These are phyloP conservation scores for Fulvia fulva DNA, from an alignment of 2,329 filamentous ascomycete species.

Conservation along the genomic window DNA sequence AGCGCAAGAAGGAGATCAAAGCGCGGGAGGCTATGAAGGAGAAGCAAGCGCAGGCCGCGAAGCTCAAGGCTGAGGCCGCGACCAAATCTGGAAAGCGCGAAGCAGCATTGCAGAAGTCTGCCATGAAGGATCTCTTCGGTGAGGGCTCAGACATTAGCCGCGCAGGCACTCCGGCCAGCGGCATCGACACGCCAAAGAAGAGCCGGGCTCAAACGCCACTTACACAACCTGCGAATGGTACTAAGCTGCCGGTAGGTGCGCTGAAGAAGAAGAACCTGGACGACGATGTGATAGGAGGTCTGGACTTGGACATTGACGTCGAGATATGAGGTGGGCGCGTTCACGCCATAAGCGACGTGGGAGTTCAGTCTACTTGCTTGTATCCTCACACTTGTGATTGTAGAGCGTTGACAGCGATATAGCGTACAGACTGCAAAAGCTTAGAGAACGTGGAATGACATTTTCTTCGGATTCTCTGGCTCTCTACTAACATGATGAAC, in stretches of 20 bases:
- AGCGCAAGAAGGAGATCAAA: constrained; percentile 46
- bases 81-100: constrained; percentile 24
- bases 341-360: too few relatives aligned
- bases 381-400: neutral
- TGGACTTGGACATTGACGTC: constrained; percentile 90
- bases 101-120: constrained; percentile 32
- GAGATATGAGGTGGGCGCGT: constrained; percentile 57
- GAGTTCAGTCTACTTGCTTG: neutral
- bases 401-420: neutral
- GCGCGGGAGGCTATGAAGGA: constrained; percentile 50
- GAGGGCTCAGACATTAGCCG: constrained; percentile 43
- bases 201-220: constrained; percentile 36
- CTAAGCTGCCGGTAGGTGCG: constrained; percentile 45
- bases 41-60: constrained; percentile 47
- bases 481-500: too few relatives aligned
- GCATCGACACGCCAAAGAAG: constrained; percentile 33
- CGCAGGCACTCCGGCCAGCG: constrained; percentile 49
- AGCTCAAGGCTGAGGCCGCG: constrained; percentile 30
- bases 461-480: too few relatives aligned
- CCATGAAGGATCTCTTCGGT: constrained; percentile 45
- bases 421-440: neutral
- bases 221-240: constrained; percentile 39
- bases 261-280: constrained; percentile 68
- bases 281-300: constrained; percentile 83
- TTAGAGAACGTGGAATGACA: too few relatives aligned